Percentiles rank a stretch among this genome's conserved stretches.
phyloP scores from a whole-genome alignment of 257 asterid species.

The Solanum tarapatanum region DNA sequence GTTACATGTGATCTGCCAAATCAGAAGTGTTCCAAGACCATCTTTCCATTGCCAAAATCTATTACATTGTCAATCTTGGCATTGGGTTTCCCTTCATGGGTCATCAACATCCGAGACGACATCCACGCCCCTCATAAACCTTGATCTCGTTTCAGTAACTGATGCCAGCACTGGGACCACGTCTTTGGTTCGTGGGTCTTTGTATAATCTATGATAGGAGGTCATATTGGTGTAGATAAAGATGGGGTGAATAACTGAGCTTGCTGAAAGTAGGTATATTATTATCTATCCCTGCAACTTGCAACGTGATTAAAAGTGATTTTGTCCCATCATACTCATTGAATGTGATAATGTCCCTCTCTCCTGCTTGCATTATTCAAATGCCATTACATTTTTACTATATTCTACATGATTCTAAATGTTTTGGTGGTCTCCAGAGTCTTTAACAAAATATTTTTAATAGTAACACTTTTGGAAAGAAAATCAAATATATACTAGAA shows the following conservation, averaged over 20 bases:
- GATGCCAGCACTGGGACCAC: neutral
- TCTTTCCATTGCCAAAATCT: neutral
- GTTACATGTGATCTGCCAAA: neutral
- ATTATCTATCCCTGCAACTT: neutral
- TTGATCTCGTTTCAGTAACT: neutral
- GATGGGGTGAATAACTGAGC: neutral
- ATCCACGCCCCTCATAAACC: neutral
- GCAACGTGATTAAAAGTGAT: neutral
- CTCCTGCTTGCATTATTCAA: neutral
- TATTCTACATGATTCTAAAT: neutral
- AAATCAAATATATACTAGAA: neutral
- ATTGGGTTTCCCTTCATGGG: neutral
- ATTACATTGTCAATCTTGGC: neutral
- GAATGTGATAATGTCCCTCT: neutral
- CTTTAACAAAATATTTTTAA: neutral
- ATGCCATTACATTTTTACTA: neutral
- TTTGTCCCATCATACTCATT: neutral
- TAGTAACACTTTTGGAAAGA: neutral
- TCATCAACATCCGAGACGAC: neutral
- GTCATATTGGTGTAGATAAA: neutral
- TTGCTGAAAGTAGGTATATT: neutral
- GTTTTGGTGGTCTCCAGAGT: neutral
- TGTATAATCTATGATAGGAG: neutral
- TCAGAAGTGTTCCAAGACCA: neutral
- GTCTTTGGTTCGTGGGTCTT: neutral